A percentile compares a stretch with the other conserved stretches of the same genome.
Evolutionary conservation across 1,284 basidiomycete species (phyloP).

Genomic region (Moesziomyces aphidis): DNA sequence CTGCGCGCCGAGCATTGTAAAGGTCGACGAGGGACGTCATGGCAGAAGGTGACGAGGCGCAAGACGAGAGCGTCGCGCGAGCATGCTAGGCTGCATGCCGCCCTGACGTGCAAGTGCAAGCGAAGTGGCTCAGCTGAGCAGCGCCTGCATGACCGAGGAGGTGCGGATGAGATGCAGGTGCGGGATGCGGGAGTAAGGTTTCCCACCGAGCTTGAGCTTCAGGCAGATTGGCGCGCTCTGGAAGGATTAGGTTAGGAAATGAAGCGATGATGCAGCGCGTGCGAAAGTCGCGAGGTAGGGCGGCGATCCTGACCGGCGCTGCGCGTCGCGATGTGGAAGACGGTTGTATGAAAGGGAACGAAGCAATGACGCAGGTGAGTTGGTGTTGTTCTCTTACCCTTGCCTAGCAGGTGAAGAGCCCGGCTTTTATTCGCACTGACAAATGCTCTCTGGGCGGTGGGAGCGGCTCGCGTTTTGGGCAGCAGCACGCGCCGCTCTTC

Average conservation of each 20-base stretch:
- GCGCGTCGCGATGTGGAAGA: too few species aligned
- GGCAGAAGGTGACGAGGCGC: conserved; percentile 7
- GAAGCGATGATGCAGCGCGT: not conserved
- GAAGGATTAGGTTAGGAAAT: not conserved
- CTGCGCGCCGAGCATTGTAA: conserved; percentile 25
- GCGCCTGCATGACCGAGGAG: too few species aligned
- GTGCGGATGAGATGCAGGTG: too few species aligned
- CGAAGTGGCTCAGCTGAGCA: too few species aligned
- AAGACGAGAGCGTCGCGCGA: conserved; percentile 8
- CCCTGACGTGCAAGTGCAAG: not conserved
- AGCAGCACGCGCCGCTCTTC: too few species aligned
- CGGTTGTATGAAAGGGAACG: too few species aligned
- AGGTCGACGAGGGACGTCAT: conserved; percentile 29
- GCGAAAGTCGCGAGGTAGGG: not conserved
- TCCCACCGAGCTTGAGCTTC: not conserved
- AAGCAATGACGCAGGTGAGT: not conserved
- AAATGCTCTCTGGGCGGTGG: too few species aligned
- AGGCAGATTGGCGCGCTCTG: not conserved
- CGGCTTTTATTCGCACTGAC: too few species aligned
- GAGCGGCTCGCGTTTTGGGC: too few species aligned
- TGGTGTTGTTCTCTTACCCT: not conserved
- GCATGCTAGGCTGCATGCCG: not conserved
- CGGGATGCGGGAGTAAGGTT: too few species aligned
- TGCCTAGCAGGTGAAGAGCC: too few species aligned
- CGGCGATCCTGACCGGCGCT: too few species aligned